phyloP scores from a whole-genome alignment of 2,329 filamentous ascomycete species.

The Aspergillus jensenii region DNA sequence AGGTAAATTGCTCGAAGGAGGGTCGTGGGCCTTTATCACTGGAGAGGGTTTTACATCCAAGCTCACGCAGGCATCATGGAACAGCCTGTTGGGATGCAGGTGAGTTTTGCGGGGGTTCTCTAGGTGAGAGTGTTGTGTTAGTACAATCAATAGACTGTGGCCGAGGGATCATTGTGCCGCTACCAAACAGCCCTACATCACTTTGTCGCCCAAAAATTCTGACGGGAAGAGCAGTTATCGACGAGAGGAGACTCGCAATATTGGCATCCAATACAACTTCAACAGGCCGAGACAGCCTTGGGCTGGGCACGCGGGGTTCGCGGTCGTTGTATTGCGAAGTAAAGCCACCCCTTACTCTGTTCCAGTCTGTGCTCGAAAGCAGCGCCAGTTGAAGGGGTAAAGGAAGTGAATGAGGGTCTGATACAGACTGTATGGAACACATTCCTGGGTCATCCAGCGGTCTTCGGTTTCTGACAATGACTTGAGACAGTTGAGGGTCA shows the following conservation, averaged over 20 bases:
- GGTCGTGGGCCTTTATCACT: background rate
- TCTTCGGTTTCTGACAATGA: background rate
- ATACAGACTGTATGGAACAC: background rate
- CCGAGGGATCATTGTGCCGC: background rate
- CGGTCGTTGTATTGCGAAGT: background rate
- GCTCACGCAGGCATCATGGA: background rate
- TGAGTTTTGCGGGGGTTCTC: background rate
- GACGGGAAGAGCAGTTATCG: background rate
- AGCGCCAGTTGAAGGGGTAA: background rate
- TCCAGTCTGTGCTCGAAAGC: background rate
- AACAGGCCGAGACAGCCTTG: background rate
- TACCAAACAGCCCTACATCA: background rate
- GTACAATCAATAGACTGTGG: background rate
- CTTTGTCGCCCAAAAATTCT: background rate
- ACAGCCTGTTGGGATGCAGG: background rate
- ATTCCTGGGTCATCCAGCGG: background rate
- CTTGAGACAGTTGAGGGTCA: background rate
- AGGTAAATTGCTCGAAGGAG: background rate
- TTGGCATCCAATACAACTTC: background rate
- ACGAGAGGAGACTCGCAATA: background rate
- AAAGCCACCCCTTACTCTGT: background rate
- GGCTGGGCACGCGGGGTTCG: background rate
- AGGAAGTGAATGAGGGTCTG: background rate
- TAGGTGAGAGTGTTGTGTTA: constrained; percentile 1
- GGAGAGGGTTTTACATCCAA: background rate